These are phyloP conservation scores for Lactarius sanguifluus DNA, from an alignment of 768 basidiomycete species.

Conservation along the genomic window DNA sequence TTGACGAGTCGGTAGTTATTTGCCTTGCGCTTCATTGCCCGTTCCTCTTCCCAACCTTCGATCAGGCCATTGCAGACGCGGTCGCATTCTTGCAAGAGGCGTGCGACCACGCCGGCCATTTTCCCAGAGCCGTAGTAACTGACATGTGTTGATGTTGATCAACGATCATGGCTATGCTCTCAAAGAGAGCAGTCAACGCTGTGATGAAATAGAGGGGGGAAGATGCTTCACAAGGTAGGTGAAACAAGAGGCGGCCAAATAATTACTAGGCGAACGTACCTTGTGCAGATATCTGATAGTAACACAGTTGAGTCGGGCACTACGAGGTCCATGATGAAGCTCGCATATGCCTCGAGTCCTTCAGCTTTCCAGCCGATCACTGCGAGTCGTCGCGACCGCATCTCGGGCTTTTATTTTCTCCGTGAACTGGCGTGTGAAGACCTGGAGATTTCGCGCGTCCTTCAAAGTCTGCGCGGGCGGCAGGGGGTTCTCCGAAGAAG, in stretches of 20 bases:
- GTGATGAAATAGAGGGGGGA: slow-evolving; percentile 92
- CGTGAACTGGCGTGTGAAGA: slow-evolving; percentile 78
- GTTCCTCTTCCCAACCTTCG: slow-evolving; percentile 92
- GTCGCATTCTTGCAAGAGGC: slow-evolving; percentile 84
- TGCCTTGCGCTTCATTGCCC: slow-evolving; percentile 79
- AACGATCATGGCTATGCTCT: slow-evolving; percentile 92
- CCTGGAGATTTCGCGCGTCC: slow-evolving; percentile 66
- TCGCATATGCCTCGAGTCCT: slow-evolving; percentile 88
- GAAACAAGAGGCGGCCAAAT: slow-evolving; percentile 17
- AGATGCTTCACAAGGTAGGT: slow-evolving; percentile 57
- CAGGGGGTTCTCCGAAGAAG: slow-evolving; percentile 82
- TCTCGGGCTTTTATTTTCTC: slow-evolving; percentile 79
- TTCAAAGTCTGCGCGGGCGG: slow-evolving; percentile 85
- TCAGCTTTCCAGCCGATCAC: slow-evolving; percentile 91
- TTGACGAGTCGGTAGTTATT: not conserved
- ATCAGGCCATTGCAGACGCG: slow-evolving; percentile 72
- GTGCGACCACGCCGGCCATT: slow-evolving; percentile 76
- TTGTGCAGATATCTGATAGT: slow-evolving; percentile 82
- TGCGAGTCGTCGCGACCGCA: slow-evolving; percentile 84
- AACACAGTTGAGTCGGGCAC: too few species aligned
- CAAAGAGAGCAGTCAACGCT: slow-evolving; percentile 86
- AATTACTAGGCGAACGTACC: slow-evolving; percentile 47
- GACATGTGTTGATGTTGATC: slow-evolving; percentile 98
- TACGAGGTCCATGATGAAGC: slow-evolving; percentile 92
- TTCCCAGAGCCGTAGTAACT: slow-evolving; percentile 93